Evolutionary conservation across 805 yeast species (phyloP).

Genomic region (Candida schatavii): DNA sequence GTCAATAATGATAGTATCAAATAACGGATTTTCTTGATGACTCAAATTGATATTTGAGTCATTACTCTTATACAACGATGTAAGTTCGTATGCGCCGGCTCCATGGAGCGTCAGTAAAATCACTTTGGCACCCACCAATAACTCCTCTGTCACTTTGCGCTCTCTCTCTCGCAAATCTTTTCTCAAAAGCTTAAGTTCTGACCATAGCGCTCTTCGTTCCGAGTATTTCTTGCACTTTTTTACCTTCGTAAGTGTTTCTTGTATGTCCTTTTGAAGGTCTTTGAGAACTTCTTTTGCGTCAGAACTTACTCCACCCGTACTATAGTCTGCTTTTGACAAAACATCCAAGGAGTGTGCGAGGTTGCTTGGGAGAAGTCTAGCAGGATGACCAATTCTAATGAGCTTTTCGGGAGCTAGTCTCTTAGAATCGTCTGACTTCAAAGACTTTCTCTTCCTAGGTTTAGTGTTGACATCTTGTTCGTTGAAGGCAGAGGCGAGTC

Average conservation of each 20-base stretch:
- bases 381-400: constrained; percentile 93
- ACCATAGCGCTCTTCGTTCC: constrained; percentile 67
- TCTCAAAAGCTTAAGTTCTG: constrained; percentile 63
- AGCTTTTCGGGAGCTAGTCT: constrained; percentile 33
- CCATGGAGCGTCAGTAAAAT: constrained; percentile 87
- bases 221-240: constrained; percentile 61
- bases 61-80: constrained; percentile 44
- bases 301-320: constrained; percentile 46
- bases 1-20: constrained; percentile 84
- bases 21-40: constrained; percentile 36
- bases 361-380: constrained; percentile 64
- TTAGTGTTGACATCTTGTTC: constrained; percentile 4
- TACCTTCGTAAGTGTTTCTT: constrained; percentile 50
- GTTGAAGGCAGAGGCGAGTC: constrained; percentile 46
- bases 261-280: constrained; percentile 73
- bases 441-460: constrained; percentile 29
- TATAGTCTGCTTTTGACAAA: constrained; percentile 43
- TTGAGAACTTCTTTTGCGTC: constrained; percentile 46
- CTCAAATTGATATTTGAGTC: constrained; percentile 4
- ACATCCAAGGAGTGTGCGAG: constrained; percentile 75
- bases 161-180: constrained; percentile 72
- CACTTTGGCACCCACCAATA: constrained; percentile 61
- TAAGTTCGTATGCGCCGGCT: constrained; percentile 68
- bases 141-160: constrained; percentile 54
- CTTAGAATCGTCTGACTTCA: constrained; percentile 26